Evolutionary conservation across 164 flowering plant genomes (phyloP), one percentile per base, ranked within the genome.

Genomic region (Sextonia rubra): DNA sequence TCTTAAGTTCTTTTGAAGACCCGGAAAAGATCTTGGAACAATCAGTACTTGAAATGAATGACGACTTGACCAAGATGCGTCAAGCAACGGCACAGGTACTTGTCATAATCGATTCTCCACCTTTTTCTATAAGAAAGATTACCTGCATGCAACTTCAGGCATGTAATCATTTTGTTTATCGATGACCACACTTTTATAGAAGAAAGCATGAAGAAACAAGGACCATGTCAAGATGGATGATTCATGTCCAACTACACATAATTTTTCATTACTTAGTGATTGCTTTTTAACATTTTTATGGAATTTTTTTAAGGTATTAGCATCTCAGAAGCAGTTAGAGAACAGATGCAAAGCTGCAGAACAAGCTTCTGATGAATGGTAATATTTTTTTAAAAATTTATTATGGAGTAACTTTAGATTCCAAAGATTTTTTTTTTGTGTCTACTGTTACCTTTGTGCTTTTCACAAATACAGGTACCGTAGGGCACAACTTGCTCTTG

Each of bases 71-170:
- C 72, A 95, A 95, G 83, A 88, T 95, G 99, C 93, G 99, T 37
- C 99, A 95, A 72, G 98, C 99, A 71, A 95, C 99, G 61, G 99
- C 98, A n/a, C 98, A 93, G 79, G 99, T 95, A 76, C 71, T 81
- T 24, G 56, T 56, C 44, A 12, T 66, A 12, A 15, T 63, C 24
- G 58, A 24, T 6, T 15, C n/a, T 69, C 72, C 55, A 2, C 64
- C 69, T 3, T 12, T 24, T 68, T 47, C 58, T 24, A 15, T 4
- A 24, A 68, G 69, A 47, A 68, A 47, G 20, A 8, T 44, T 66
- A 25, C 69, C 23, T 37, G 27, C 44, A 17, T 8, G 12, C 27
- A 37, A 5, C 7, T 61, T 3, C 64, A 52, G 58, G 20, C 17
- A 52, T 15, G n/a, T 5, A 27, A 17, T 26, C n/a, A 64, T 64